These are phyloP conservation scores for Austroboletus novae-zelandiae DNA, from an alignment of 1,284 basidiomycete species.

Conservation along the genomic window DNA sequence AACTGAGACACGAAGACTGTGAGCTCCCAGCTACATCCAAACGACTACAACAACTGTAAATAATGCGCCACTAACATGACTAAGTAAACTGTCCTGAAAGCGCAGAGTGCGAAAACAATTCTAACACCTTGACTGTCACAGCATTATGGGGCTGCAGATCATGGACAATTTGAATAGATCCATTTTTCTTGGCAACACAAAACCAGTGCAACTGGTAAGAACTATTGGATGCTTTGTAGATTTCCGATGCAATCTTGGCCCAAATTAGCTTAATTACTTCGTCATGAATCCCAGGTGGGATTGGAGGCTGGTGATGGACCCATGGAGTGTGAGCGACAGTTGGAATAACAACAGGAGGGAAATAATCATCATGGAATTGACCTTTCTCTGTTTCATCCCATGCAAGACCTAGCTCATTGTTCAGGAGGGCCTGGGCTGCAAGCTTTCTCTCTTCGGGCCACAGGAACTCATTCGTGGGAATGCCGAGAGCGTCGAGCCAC, in stretches of 20 bases:
- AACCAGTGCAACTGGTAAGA: conserved; percentile 29
- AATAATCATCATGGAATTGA: conserved; percentile 15
- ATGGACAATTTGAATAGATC: conserved; percentile 16
- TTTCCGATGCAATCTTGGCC: conserved; percentile 32
- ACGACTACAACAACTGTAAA: too few species aligned
- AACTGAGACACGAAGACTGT: too few species aligned
- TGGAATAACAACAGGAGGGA: conserved; percentile 13
- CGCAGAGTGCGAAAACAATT: too few species aligned
- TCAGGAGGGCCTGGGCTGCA: not conserved
- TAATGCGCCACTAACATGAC: too few species aligned
- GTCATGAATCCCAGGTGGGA: conserved; percentile 19
- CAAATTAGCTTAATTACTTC: conserved; percentile 33
- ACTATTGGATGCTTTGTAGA: conserved; percentile 36
- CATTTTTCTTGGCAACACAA: conserved; percentile 9
- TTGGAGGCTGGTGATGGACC: conserved; percentile 13
- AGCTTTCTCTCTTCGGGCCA: conserved; percentile 25
- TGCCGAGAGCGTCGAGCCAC: not conserved
- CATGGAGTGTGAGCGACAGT: conserved; percentile 26
- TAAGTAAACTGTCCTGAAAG: too few species aligned
- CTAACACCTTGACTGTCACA: conserved; percentile 26
- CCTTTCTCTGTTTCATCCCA: conserved; percentile 19
- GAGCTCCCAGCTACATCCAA: too few species aligned
- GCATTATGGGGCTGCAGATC: conserved; percentile 28
- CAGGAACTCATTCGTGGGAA: conserved; percentile 19
- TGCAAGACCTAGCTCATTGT: conserved; percentile 23